Evolutionary conservation across 768 basidiomycete species (phyloP), one percentile per base, ranked within the genome.

Genomic region (Gloeophyllum trabeum): DNA sequence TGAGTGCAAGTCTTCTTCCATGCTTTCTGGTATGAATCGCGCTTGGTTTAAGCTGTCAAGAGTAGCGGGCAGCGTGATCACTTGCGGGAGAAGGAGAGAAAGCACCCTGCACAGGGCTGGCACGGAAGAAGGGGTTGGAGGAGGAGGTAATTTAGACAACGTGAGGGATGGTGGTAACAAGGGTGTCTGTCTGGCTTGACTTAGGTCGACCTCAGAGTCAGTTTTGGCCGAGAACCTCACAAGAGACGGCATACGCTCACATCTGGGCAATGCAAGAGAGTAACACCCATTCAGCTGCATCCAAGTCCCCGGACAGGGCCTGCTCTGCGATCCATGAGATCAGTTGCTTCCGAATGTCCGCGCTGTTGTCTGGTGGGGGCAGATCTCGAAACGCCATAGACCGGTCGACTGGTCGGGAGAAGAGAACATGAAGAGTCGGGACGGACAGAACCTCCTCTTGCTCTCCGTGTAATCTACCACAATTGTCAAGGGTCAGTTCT

Each of bases 261-360:
- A 81, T 73, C 60, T 70, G 69, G 22, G 79, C 67, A 13, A 81
- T 65, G 35, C 67, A 53, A 34, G 70, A 63, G 21, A 89, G 63
- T 4, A 90, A 63, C 5, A 84, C 64, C 81, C 81, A 88, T 59
- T 88, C 80, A 19, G 86, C 84, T 2, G 79, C 78, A 18, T 73
- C 63, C 23, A 51, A 56, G 52, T 91, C 87, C 3, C 82, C 80
- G 0, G 69, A 81, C 3, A 90, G 65, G 7, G 69, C 75, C 52
- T 83, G 76, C 19, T 69, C 59, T 1, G 86, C 81, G 39, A 91
- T 72, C 88, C 88, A 91, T 0, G 61, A 47, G 28, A 89, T 66
- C 14, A 91, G 63, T 35, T 79, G 71, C 5, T 66, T 53, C 26
- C 81, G 66, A 13, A 75, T 44, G 4, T 38, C 39, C n/a, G 53